These are phyloP conservation scores for Bipolaris zeicola DNA, from an alignment of 2,329 filamentous ascomycete species.

Conservation along the genomic window DNA sequence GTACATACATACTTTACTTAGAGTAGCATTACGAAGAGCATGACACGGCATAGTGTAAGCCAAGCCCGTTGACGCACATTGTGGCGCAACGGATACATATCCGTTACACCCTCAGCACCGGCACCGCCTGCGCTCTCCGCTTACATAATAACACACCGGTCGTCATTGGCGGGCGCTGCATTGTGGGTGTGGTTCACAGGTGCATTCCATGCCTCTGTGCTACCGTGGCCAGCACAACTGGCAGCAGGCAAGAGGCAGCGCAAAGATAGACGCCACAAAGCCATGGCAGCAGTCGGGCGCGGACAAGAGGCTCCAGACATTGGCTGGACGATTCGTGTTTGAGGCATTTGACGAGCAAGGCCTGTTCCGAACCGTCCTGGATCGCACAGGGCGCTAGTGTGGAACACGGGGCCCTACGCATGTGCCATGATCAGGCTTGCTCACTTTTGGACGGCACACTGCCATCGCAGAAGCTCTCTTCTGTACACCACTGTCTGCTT, in stretches of 20 bases:
- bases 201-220: not conserved
- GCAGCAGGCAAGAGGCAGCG: not conserved
- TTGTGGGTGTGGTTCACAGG: not conserved
- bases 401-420: conserved; percentile 24
- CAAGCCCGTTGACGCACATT: conserved; percentile 9
- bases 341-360: conserved; percentile 30
- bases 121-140: conserved; percentile 5
- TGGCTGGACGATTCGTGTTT: conserved; percentile 11
- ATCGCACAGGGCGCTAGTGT: conserved; percentile 25
- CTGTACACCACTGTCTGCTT: conserved; percentile 32
- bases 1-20: too few species aligned
- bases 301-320: not conserved
- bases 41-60: conserved; percentile 1
- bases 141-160: conserved; percentile 21
- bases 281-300: not conserved
- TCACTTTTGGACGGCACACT: conserved; percentile 20
- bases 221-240: not conserved
- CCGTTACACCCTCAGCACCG: conserved; percentile 14
- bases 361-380: conserved; percentile 17
- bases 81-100: conserved; percentile 22
- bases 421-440: conserved; percentile 20
- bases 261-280: not conserved
- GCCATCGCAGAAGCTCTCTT: conserved; percentile 28
- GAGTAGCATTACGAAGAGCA: too few species aligned
- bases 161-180: conserved; percentile 20